Evolutionary conservation across 148 eudicot species (phyloP), one percentile per base, ranked within the genome.

Genomic region (Silene latifolia): DNA sequence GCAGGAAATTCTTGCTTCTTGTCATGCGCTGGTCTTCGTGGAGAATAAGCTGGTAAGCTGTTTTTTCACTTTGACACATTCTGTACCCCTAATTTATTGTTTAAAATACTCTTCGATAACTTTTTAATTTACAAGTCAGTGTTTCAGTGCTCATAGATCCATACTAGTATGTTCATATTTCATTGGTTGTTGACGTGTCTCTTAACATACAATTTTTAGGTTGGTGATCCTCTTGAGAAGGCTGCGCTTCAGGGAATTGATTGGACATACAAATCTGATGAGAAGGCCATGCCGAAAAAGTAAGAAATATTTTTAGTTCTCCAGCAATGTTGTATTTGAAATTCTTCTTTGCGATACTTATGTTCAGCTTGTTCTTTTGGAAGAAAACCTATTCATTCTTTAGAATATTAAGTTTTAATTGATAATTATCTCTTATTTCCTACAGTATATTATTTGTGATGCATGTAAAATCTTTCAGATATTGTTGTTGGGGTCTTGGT

Each of bases 191-290:
- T 17, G 29, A 23, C 42, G 11, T 70, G 10, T 76, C 18, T 29
- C 32, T 27, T 48, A 27, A 32, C 72, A 75, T 35, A 35, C 23
- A 46, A 69, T 21, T 62, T 72, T 53, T 78, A 95, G 98, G 98
- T 95, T 72, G 98, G 98, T 70, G 98, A 95, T 88, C 98, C 98
- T 81, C 93, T 95, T 77, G 98, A 95, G 80, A 95, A 95, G 85
- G 98, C 98, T 83, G 97, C 98, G 57, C 85, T 95, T 5, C 87
- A 88, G 82, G 98, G 98, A 71, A 90, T 95, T 78, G 92, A 95
- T 48, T 95, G 98, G 98, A 83, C 82, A 25, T 95, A 95, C 83
- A 95, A 89, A 87, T 92, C 97, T 75, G 98, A 95, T 83, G 98
- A 95, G 83, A 95, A 92, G 83, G 96, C 98, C 66, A 84, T 92